Conservation (phyloP, 495 filamentous ascomycete species). For the Cladorrhinum samala region DNA sequence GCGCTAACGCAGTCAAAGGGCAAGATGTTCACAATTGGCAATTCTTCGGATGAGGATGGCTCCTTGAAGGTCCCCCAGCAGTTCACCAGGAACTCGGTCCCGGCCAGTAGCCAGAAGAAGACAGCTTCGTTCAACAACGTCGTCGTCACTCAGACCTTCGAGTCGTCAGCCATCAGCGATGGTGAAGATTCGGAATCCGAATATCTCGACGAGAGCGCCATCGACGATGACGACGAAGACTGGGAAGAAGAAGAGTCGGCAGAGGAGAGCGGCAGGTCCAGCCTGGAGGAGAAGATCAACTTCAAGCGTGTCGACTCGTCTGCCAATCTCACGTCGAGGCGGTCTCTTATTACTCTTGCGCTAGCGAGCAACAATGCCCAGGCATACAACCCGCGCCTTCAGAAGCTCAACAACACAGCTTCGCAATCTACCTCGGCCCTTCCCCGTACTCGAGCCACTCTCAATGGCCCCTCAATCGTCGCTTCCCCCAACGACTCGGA, state of each 20-base stretch:
- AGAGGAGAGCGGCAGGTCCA: constrained; percentile 79
- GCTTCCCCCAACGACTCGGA: constrained; percentile 65
- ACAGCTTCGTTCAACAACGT: constrained; percentile 80
- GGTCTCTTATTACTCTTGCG: constrained; percentile 85
- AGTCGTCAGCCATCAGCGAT: constrained; percentile 55
- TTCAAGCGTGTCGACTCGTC: constrained; percentile 90
- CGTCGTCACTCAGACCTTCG: constrained; percentile 58
- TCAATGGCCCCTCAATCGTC: constrained; percentile 66
- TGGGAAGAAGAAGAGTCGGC: constrained; percentile 89
- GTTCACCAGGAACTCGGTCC: constrained; percentile 37
- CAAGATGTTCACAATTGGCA: constrained; percentile 76
- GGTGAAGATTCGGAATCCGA: constrained; percentile 70
- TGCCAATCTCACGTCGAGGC: constrained; percentile 75
- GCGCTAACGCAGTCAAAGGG: constrained; percentile 49
- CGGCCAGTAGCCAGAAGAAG: constrained; percentile 55
- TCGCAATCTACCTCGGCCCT: constrained; percentile 79
- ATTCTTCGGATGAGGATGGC: constrained; percentile 77
- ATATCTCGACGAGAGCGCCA: constrained; percentile 71
- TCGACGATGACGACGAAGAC: constrained; percentile 82
- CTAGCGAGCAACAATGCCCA: constrained; percentile 54
- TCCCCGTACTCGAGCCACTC: constrained; percentile 62
- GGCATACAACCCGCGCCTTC: constrained; percentile 21
- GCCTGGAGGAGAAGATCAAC: constrained; percentile 66
- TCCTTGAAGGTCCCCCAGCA: constrained; percentile 67
- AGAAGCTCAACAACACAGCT: constrained; percentile 56